Evolutionary conservation across 129 eudicot genomes (phyloP).

Genomic region (Logfia minima): DNA sequence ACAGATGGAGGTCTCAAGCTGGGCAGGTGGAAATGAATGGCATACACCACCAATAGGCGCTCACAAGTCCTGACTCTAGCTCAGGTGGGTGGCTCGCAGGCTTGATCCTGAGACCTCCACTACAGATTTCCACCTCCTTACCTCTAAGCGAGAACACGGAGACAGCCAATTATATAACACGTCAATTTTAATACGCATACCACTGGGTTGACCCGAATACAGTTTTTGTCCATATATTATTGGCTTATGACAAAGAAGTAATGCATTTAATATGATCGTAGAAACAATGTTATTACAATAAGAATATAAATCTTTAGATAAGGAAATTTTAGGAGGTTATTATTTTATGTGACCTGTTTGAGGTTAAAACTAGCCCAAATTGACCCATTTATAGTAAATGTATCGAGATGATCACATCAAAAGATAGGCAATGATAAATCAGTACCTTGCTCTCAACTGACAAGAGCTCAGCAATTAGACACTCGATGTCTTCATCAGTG

Average conservation of each 20-base stretch:
- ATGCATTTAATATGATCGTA: not conserved
- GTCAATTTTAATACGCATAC: not conserved
- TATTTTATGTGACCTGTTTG: not conserved
- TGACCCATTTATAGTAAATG: slow-evolving; percentile 5
- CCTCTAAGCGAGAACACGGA: not conserved
- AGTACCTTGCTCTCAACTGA: slow-evolving; percentile 92
- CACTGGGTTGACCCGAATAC: not conserved
- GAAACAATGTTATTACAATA: not conserved
- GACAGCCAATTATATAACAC: not conserved
- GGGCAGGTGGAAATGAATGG: too few relatives aligned
- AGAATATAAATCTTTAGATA: not conserved
- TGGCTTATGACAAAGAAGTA: not conserved
- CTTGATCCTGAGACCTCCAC: not conserved
- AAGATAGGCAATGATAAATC: not conserved
- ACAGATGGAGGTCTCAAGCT: not conserved
- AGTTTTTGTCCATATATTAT: not conserved
- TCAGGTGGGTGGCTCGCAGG: not conserved
- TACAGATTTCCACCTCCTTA: not conserved
- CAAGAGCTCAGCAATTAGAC: slow-evolving; percentile 77
- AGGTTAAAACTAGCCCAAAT: not conserved
- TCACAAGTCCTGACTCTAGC: too few relatives aligned
- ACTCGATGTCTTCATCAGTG: slow-evolving; percentile 82
- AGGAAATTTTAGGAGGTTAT: too few relatives aligned
- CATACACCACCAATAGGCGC: too few relatives aligned
- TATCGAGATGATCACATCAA: not conserved